These are phyloP conservation scores for Saccharomyces hybrid DNA, from an alignment of 1,139 yeast species.

Conservation along the genomic window DNA sequence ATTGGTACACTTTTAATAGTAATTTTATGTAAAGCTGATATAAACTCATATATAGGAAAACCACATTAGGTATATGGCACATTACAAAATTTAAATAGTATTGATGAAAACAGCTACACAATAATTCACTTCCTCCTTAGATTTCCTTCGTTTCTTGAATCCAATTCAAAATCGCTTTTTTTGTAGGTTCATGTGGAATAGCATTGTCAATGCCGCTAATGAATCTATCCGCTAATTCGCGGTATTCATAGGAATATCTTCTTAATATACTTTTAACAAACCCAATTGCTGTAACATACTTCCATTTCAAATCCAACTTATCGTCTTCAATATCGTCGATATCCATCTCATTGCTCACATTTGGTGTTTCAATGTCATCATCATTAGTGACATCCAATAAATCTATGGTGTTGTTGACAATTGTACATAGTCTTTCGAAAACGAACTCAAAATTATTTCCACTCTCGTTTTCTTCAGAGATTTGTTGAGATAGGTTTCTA, in stretches of 20 bases:
- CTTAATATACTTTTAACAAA: slow-evolving; percentile 35
- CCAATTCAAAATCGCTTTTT: slow-evolving; percentile 27
- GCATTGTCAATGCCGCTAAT: slow-evolving; percentile 18
- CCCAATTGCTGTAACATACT: slow-evolving; percentile 32
- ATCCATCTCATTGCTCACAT: slow-evolving; percentile 21
- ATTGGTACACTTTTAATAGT: not conserved
- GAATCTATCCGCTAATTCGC: slow-evolving; percentile 21
- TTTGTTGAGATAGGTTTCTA: slow-evolving; percentile 30
- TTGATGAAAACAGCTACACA: no score
- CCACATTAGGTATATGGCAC: not conserved
- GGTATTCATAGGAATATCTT: slow-evolving; percentile 33
- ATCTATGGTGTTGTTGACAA: slow-evolving; percentile 33
- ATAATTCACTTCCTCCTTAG: no score
- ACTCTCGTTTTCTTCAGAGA: slow-evolving; percentile 14
- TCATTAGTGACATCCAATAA: slow-evolving; percentile 25
- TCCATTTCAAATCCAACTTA: slow-evolving; percentile 33
- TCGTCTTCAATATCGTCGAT: slow-evolving; percentile 7
- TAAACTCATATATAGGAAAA: not conserved
- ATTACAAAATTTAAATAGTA: not conserved
- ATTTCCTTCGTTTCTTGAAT: slow-evolving; percentile 26
- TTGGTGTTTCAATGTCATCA: slow-evolving; percentile 27
- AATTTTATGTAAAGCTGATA: not conserved
- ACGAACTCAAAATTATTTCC: slow-evolving; percentile 31
- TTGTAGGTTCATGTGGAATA: slow-evolving; percentile 29
- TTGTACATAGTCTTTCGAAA: slow-evolving; percentile 34